Evolutionary conservation across 805 yeast species (phyloP), one percentile per base, ranked within the genome.

Genomic region (Nakazawaea populi): DNA sequence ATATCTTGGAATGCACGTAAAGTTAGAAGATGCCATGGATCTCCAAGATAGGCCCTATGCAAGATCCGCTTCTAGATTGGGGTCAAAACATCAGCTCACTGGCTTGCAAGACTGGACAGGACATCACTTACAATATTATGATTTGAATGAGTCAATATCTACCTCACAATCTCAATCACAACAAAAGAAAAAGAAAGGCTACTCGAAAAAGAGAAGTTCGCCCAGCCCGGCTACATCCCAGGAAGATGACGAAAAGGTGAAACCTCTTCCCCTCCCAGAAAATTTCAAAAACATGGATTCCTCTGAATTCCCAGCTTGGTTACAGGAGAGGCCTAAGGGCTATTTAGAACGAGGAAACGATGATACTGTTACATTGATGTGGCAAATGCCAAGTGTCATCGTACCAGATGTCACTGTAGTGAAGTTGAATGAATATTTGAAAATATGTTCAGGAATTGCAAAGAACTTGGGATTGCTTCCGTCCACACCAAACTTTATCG

Each of bases 261-360:
- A 59, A 2, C 46, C 46, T 5, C 64, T 77, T 18, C 65, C 63
- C n/a, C 52, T 82, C 1, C 87, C 88, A 0, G 61, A 68, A 7
- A 76, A 79, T 52, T 80, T 46, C 58, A 59, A 67, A 53, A 69
- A 72, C 47, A 49, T 60, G 0, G 64, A 69, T 18, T 73, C 75
- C 0, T 69, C 68, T 45, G 81, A 80, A 0, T 79, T 72, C 50
- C 91, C 91, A 0, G 76, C 75, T 0, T 89, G 96, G 96, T 67
- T 88, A 32, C 91, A 85, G 61, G 86, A 84, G 3, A 70, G 84
- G 53, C 96, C 96, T 0, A 72, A 74, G 47, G 96, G 96, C 0
- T 89, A 88, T 63, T 69, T 87, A 6, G 96, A 89, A 59, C 75
- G 98, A 59, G 97, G 97, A 1, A 82, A 79, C 4, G 87, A 83